phyloP scores from a whole-genome alignment of 768 basidiomycete species.

The Scleroderma citrinum region DNA sequence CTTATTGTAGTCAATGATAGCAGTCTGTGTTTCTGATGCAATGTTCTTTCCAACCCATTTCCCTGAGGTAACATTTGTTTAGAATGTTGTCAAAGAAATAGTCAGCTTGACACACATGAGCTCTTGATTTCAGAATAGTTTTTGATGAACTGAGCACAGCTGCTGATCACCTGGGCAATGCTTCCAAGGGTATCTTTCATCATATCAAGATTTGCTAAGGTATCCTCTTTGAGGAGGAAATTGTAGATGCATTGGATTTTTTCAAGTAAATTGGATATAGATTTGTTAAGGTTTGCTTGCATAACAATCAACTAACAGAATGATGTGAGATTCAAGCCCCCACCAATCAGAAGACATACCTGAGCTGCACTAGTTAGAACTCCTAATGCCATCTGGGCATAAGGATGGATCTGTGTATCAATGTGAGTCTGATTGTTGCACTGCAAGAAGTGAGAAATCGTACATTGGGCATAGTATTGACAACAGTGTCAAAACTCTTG shows the following conservation, averaged over 20 bases:
- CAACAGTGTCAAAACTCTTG: not conserved
- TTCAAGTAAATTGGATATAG: too few species aligned
- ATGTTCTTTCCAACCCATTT: not conserved
- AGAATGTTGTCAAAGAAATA: not conserved
- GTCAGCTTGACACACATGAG: not conserved
- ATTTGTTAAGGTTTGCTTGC: too few species aligned
- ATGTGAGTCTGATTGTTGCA: too few species aligned
- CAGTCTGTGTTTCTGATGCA: not conserved
- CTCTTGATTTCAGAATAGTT: not conserved
- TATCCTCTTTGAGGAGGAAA: not conserved
- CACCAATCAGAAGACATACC: conserved; percentile 1
- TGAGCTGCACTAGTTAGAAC: not conserved
- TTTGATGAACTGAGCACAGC: conserved; percentile 9
- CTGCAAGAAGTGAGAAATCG: not conserved
- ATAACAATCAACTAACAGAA: too few species aligned
- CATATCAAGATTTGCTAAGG: not conserved
- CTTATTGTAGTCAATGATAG: not conserved
- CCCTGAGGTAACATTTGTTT: not conserved
- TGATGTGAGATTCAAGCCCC: not conserved
- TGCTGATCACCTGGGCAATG: conserved; percentile 16
- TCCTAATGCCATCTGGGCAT: conserved; percentile 1
- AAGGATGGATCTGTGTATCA: too few species aligned
- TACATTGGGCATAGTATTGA: not conserved
- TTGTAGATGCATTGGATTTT: too few species aligned
- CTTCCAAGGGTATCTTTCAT: not conserved